Percentiles rank a stretch among this genome's conserved stretches.
Conservation (phyloP, 176 grass and related monocot species). For the Canna indica region DNA sequence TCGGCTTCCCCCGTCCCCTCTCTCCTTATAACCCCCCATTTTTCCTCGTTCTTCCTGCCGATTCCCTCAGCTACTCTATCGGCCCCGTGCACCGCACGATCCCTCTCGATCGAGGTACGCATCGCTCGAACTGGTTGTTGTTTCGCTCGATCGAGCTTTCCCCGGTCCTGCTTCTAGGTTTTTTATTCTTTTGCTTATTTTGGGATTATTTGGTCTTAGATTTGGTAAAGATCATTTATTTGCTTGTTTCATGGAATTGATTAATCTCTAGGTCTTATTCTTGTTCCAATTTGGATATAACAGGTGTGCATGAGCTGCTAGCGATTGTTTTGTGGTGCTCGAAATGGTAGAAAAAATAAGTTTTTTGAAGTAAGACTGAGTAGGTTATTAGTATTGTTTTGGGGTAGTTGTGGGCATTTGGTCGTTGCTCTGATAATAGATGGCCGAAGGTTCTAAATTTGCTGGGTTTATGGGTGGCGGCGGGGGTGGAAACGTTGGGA, state of each 20-base stretch:
- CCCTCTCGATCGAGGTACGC: constrained; percentile 22
- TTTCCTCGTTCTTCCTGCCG: background rate
- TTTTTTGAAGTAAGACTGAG: background rate
- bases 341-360: constrained; percentile 9
- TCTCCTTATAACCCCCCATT: background rate
- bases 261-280: background rate
- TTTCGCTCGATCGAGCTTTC: background rate
- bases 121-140: constrained; percentile 20
- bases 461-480: constrained; percentile 32
- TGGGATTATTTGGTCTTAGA: background rate
- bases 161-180: background rate
- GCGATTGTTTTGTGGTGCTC: background rate
- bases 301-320: background rate
- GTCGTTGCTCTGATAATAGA: background rate
- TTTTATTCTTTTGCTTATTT: background rate
- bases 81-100: background rate
- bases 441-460: constrained; percentile 53
- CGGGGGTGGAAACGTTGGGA: constrained; percentile 12
- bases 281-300: background rate
- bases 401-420: background rate
- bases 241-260: background rate
- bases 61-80: background rate
- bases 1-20: background rate
- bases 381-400: background rate
- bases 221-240: background rate